Evolutionary conservation across 768 basidiomycete genomes (phyloP), one percentile per base, ranked within the genome.

Genomic region (Podaxis pistillaris): DNA sequence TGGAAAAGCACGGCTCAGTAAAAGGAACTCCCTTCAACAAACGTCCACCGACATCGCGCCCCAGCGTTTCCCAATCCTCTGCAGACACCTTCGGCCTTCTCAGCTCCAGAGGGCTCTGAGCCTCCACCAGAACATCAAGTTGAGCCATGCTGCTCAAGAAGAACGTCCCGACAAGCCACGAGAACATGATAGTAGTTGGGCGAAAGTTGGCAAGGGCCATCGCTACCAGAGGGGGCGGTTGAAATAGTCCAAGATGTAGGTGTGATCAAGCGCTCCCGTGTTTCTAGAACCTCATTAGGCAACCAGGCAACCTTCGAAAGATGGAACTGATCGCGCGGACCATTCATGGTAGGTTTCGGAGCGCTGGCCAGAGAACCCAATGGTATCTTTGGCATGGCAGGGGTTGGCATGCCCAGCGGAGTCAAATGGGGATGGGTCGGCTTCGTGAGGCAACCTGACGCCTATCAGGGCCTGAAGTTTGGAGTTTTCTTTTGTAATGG

Each of bases 1-100:
- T 41, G 41, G 58, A 44, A 57, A 66, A 72, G 57, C 71, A 72
- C 1, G 71, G 66, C 47, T 65, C 51, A 12, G 69, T 64, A 33
- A 70, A 70, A 0, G 71, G 71, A 7, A 40, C 41, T 1, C 60
- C 55, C 19, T 22, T 41, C 12, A 60, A 60, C 9, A 70, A 47
- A 12, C 68, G 52, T 26, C 67, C 71, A 13, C 50, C 66, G 40
- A 72, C 68, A 2, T 53, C 52, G 5, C 55, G 17, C 2, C 44
- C 37, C 19, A 72, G 33, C 5, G 17, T 17, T 12, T 69, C 58
- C 70, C 70, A 71, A 11, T 62, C 51, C 17, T 24, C 15, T 30
- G n/a, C 3, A 5, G 46, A 37, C 1, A 24, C 12, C 11, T 22
- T n/a, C 26, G 41, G 17, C 6, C 17, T 30, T 11, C 19, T 41